Percentiles rank a stretch among this genome's conserved stretches.
These are phyloP conservation scores for Kwoniella botswanensis DNA, from an alignment of 768 basidiomycete genomes.

Conservation along the genomic window DNA sequence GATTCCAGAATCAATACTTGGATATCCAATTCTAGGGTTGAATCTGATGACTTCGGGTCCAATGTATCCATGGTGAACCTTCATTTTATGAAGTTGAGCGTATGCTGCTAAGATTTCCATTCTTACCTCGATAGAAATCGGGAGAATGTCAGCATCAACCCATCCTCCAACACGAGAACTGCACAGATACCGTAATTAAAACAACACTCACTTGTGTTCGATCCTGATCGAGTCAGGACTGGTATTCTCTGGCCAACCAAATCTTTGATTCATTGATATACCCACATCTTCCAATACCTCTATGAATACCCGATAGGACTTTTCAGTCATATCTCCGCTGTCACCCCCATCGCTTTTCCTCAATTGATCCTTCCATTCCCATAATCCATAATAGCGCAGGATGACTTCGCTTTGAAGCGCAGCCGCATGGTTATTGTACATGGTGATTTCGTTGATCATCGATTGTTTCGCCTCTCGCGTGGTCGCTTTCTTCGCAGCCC, in stretches of 20 bases:
- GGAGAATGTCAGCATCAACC: background rate
- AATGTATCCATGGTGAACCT: background rate
- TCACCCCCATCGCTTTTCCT: background rate
- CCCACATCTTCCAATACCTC: slow-evolving; percentile 10
- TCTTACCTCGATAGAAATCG: background rate
- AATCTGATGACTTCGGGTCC: background rate
- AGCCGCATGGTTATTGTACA: background rate
- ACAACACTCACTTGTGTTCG: background rate
- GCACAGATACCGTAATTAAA: background rate
- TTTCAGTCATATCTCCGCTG: background rate
- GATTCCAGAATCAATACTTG: slow-evolving; percentile 4
- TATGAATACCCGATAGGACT: background rate
- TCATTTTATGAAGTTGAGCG: background rate
- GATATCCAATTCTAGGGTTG: background rate
- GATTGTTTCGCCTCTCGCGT: background rate
- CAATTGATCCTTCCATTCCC: slow-evolving; percentile 4
- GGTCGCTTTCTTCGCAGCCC: background rate
- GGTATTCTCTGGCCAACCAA: background rate
- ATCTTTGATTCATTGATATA: background rate
- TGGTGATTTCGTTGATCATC: background rate
- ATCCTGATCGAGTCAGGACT: background rate
- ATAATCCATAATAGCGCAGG: slow-evolving; percentile 7
- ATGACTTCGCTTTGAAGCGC: slow-evolving; percentile 6
- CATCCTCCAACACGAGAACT: background rate
- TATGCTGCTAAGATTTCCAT: background rate